These are phyloP conservation scores for Nannizziopsis barbatae DNA, from an alignment of 2,329 filamentous ascomycete genomes.

Conservation along the genomic window DNA sequence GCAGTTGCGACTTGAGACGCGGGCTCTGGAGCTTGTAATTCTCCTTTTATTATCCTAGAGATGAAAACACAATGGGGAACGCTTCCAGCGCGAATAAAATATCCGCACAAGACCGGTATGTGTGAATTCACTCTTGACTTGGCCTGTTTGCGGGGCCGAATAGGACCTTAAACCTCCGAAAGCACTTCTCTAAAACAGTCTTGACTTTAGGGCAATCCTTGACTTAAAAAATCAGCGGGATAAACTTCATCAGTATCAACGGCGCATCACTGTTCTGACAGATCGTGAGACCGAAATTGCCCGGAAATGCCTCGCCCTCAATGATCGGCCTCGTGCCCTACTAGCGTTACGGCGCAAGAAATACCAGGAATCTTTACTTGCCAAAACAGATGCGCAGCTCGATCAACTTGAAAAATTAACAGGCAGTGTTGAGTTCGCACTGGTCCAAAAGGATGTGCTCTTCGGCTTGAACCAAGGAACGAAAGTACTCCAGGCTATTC, in stretches of 20 bases:
- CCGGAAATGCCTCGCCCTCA: conserved; percentile 64
- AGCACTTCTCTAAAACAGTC: background rate
- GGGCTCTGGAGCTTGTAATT: background rate
- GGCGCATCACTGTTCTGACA: conserved; percentile 75
- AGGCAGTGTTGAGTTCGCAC: conserved; percentile 82
- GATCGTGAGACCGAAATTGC: conserved; percentile 79
- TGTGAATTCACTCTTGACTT: background rate
- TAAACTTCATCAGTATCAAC: conserved; percentile 92
- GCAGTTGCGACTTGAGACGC: background rate
- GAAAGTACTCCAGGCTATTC: conserved; percentile 76
- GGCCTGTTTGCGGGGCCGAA: background rate
- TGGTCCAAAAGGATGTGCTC: conserved; percentile 92
- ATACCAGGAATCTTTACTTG: conserved; percentile 82
- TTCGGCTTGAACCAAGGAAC: conserved; percentile 90
- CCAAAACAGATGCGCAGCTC: conserved; percentile 86
- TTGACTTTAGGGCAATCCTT: conserved; percentile 65
- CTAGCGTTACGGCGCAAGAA: conserved; percentile 89
- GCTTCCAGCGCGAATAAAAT: conserved; percentile 53
- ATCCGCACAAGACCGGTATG: conserved; percentile 75
- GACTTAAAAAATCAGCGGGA: conserved; percentile 97
- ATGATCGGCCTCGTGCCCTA: conserved; percentile 70
- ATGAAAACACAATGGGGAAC: conserved; percentile 50
- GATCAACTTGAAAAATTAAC: conserved; percentile 84
- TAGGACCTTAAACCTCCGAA: background rate
- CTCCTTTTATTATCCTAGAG: conserved; percentile 14